Conservation (phyloP, 768 basidiomycete genomes). For the Dacryopinax spathularia region DNA sequence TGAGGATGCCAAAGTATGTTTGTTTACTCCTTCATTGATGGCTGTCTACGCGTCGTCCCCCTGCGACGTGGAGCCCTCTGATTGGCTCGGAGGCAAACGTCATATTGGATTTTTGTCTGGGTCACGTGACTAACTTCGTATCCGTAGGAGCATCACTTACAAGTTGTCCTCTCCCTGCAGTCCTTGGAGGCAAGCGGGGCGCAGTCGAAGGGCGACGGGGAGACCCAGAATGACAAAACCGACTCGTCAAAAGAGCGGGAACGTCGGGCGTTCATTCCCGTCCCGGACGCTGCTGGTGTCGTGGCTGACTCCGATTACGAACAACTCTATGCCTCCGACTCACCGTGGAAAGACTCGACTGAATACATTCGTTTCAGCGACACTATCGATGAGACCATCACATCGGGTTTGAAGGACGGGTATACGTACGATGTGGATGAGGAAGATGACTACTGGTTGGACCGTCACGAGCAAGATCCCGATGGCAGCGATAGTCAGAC, state of each 20-base stretch:
- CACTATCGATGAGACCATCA: slow-evolving; percentile 65
- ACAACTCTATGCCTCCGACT: slow-evolving; percentile 39
- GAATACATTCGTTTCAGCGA: slow-evolving; percentile 70
- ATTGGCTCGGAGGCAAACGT: slow-evolving; percentile 25
- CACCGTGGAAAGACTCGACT: slow-evolving; percentile 62
- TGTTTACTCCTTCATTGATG: not conserved
- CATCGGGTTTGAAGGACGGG: slow-evolving; percentile 49
- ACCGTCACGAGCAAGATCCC: slow-evolving; percentile 76
- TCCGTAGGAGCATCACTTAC: slow-evolving; percentile 42
- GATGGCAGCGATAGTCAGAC: not conserved
- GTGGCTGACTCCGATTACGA: slow-evolving; percentile 52
- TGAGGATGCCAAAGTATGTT: slow-evolving; percentile 84
- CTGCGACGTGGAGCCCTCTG: not conserved
- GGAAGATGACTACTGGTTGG: slow-evolving; percentile 87
- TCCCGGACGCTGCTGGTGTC: slow-evolving; percentile 73
- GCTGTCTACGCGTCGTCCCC: not conserved
- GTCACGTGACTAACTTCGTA: slow-evolving; percentile 6
- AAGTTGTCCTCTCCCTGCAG: slow-evolving; percentile 35
- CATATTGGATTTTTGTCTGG: not conserved
- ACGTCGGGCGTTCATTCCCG: slow-evolving; percentile 61
- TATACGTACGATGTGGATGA: slow-evolving; percentile 93
- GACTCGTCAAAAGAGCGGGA: not conserved
- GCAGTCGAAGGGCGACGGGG: slow-evolving; percentile 14
- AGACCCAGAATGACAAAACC: slow-evolving; percentile 18
- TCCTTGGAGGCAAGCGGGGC: slow-evolving; percentile 19